Percentiles rank a stretch among this genome's conserved stretches.
Conservation (phyloP, 1,284 basidiomycete genomes). For the Trametes hirsuta region DNA sequence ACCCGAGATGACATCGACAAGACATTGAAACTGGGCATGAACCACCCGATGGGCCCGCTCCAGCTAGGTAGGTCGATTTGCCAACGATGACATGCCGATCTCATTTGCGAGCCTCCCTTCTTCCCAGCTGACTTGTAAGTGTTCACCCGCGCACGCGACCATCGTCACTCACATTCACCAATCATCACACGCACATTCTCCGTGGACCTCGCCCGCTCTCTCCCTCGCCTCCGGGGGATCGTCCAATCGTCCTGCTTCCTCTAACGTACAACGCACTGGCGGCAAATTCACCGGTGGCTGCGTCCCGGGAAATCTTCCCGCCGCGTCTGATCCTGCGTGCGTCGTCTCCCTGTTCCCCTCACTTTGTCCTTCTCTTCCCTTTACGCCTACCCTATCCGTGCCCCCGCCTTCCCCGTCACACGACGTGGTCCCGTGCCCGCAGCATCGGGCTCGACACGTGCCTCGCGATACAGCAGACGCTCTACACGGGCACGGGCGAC, state of each 20-base stretch:
- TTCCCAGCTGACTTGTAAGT: constrained; percentile 77
- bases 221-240: not conserved
- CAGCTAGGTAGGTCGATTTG: constrained; percentile 63
- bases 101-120: constrained; percentile 1
- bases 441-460: constrained; percentile 94
- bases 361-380: not conserved
- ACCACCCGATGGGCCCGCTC: constrained; percentile 93
- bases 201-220: not conserved
- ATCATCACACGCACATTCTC: constrained; percentile 7
- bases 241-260: not conserved
- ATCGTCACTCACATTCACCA: constrained; percentile 15
- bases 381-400: not conserved
- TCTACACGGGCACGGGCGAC: constrained; percentile 88
- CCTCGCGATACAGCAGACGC: constrained; percentile 87
- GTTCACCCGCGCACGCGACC: constrained; percentile 13
- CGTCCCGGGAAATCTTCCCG: not conserved
- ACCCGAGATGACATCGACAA: constrained; percentile 95
- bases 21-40: constrained; percentile 92
- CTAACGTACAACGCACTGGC: constrained; percentile 3
- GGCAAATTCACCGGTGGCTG: not conserved
- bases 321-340: constrained; percentile 17
- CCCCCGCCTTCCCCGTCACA: not conserved
- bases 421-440: constrained; percentile 12
- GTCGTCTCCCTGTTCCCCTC: constrained; percentile 5
- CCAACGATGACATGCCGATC: not conserved